Base-by-base conservation (phyloP, 176 grass and related monocot species). In the Guadua angustifolia region DNA sequence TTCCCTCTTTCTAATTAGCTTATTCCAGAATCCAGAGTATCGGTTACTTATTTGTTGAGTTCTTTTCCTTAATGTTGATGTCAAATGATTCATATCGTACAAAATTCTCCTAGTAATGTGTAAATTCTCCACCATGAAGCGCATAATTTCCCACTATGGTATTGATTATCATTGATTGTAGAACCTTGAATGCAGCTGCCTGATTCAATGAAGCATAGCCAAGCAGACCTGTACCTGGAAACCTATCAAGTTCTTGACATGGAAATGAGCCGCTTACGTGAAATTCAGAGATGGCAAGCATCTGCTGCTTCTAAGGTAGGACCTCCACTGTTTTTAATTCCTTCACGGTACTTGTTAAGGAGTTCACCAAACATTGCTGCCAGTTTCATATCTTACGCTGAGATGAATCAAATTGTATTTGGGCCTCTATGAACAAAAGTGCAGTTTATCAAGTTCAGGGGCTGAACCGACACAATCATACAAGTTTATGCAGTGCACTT, bases 281-380 rank as follows among this genome's bases (percentile, higher is more conserved):
- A 98, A 95, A 98, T 98, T 88, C 95, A 98, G 85, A 92, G 95
- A 87, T 98, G 95, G 95, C 95, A 98, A 93, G 89, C 93, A 79
- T 98, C 95, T 81, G 87, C 95, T 86, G 95, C 95, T 88, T 93
- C 95, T 49, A 98, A 98, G 94, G 95, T 98, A 88, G 63, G 63
- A 66, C 13, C 42, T 63, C 55, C 19, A 69, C 33, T 60, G 33
- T 78, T n/a, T 84, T 84, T 49, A 52, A 38, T 81, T 76, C 38
- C 5, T 84, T 77, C 19, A 22, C 52, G 26, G 75, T 77, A 66
- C 61, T 47, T 89, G 22, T 71, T 57, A 83, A 71, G 5, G 17
- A 56, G 73, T 33, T 75, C 46, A 57, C 16, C 9, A 52, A 47
- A 53, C 32, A 56, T 39, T 6, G 32, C 26, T 26, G 33, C 4